A percentile compares a stretch with the other conserved stretches of the same genome.
Evolutionary conservation across 208 protist genomes (phyloP).

Genomic region (Acanthamoeba lugdunensis): DNA sequence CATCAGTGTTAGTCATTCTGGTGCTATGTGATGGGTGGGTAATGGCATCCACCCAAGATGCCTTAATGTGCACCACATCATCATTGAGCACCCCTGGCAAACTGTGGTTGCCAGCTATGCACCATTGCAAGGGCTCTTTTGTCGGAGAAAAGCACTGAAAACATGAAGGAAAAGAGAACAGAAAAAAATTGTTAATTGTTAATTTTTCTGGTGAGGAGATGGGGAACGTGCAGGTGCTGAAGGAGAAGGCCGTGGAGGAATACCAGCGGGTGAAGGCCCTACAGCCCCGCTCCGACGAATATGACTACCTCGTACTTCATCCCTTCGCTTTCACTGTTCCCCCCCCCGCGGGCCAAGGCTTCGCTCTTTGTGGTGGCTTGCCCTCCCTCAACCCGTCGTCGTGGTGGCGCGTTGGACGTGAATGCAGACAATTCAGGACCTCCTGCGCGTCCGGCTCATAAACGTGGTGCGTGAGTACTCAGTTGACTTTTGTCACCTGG

Average conservation of each 20-base stretch:
- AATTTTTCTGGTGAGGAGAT: not conserved
- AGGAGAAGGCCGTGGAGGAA: conserved; percentile 52
- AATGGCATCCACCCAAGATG: too few relatives aligned
- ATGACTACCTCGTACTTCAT: conserved; percentile 30
- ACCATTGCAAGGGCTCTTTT: too few relatives aligned
- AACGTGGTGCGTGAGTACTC: conserved; percentile 48
- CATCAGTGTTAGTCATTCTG: too few relatives aligned
- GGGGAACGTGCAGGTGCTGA: conserved; percentile 25
- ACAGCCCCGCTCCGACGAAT: conserved; percentile 22
- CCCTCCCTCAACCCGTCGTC: not conserved
- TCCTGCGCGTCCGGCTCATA: conserved; percentile 21
- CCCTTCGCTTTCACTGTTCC: not conserved
- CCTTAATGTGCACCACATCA: too few relatives aligned
- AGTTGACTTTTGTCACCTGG: conserved; percentile 31
- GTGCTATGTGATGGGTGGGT: too few relatives aligned
- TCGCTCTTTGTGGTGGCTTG: not conserved
- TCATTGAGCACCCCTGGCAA: too few relatives aligned
- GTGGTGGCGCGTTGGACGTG: not conserved
- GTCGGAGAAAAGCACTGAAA: too few relatives aligned
- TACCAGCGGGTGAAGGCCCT: conserved; percentile 9
- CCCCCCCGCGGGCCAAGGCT: not conserved
- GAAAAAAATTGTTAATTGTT: too few relatives aligned
- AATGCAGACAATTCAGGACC: conserved; percentile 42
- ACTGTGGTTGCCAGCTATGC: too few relatives aligned
- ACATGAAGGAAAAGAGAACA: too few relatives aligned